Evolutionary conservation across 768 basidiomycete species (phyloP).

Genomic region (Tricholoma terreum): DNA sequence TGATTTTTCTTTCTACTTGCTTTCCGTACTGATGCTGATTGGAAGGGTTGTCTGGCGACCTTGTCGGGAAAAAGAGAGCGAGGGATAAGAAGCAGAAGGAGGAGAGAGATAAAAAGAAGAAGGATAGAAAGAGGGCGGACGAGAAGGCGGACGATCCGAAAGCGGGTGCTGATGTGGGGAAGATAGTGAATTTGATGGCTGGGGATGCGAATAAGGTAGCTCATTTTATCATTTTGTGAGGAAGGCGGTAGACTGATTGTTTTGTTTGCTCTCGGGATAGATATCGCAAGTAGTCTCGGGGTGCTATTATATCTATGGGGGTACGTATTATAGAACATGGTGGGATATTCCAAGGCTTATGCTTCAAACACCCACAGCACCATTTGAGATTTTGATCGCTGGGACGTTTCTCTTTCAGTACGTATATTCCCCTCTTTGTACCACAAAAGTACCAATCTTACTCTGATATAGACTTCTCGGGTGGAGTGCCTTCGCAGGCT

Average conservation of each 20-base stretch:
- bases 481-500: conserved; percentile 71
- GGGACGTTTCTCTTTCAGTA: conserved; percentile 75
- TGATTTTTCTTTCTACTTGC: background rate
- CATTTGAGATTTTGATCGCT: conserved; percentile 76
- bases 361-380: conserved; percentile 38
- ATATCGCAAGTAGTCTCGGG: conserved; percentile 53
- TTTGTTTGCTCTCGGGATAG: conserved; percentile 15
- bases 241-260: background rate
- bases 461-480: conserved; percentile 50
- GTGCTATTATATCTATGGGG: conserved; percentile 66
- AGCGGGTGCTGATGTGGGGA: conserved; percentile 82
- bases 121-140: conserved; percentile 37
- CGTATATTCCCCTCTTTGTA: conserved; percentile 15
- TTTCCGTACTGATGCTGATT: background rate
- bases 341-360: background rate
- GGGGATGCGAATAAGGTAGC: conserved; percentile 63
- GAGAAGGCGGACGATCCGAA: conserved; percentile 53
- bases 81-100: background rate
- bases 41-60: background rate
- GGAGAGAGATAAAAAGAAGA: conserved; percentile 21
- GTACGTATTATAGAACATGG: conserved; percentile 26
- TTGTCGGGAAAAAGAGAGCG: background rate
- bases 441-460: background rate
- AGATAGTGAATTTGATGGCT: conserved; percentile 89
- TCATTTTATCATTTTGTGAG: background rate